phyloP scores from a whole-genome alignment of 1,284 basidiomycete genomes.

The Apiotrichum sp. region DNA sequence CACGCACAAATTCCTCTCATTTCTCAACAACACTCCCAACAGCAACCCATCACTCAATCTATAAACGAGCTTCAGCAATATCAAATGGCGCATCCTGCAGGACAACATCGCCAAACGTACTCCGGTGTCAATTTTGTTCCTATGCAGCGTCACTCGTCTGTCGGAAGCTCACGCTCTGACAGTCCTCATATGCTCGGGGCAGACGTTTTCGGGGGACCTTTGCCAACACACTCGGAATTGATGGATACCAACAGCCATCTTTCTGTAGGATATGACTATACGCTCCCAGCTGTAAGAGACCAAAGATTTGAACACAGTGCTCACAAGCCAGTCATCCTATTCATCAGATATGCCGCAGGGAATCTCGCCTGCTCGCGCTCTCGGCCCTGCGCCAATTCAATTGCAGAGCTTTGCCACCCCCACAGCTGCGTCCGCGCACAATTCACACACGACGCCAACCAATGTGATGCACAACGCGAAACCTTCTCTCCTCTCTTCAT shows the following conservation, averaged over 20 bases:
- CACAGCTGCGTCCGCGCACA: slow-evolving; percentile 1
- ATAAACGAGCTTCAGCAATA: background rate
- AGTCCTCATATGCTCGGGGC: slow-evolving; percentile 33
- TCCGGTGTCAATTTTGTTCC: slow-evolving; percentile 6
- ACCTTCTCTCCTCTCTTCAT: slow-evolving; percentile 4
- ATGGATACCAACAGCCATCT: background rate
- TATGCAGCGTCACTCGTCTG: slow-evolving; percentile 26
- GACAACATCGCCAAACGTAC: slow-evolving; percentile 5
- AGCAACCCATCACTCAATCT: slow-evolving; percentile 2
- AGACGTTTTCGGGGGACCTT: slow-evolving; percentile 24
- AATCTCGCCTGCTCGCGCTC: slow-evolving; percentile 41
- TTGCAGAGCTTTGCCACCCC: slow-evolving; percentile 29
- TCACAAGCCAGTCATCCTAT: background rate
- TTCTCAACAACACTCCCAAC: background rate
- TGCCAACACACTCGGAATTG: background rate
- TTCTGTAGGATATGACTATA: slow-evolving; percentile 5
- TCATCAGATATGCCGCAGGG: slow-evolving; percentile 19
- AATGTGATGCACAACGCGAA: slow-evolving; percentile 1
- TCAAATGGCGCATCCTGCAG: slow-evolving; percentile 1
- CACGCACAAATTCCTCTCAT: background rate
- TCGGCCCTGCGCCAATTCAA: slow-evolving; percentile 37
- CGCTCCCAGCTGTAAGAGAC: background rate
- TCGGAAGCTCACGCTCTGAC: slow-evolving; percentile 20
- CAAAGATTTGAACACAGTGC: too few species aligned
- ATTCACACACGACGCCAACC: slow-evolving; percentile 9